Evolutionary conservation across 1,284 basidiomycete genomes (phyloP), one percentile per base, ranked within the genome.

Genomic region (Apiotrichum domesticum): DNA sequence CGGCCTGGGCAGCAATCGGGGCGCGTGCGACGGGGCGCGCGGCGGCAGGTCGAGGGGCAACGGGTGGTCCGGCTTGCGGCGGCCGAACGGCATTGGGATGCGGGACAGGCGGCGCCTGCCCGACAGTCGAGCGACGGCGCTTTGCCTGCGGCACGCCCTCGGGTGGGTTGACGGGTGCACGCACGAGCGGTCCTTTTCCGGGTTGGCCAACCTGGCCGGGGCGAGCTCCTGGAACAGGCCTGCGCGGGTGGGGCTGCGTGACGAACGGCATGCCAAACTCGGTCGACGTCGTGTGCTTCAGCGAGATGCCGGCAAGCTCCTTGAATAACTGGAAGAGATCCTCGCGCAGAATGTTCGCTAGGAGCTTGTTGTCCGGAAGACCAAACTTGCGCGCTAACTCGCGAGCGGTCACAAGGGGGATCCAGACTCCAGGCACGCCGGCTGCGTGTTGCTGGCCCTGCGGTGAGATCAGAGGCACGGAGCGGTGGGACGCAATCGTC

Each of bases 71-170:
- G 13, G 50, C 33, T 4, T 11, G 7, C 6, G 50, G 14, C 11
- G 37, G n/a, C 13, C 39, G 49, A 11, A 39, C 37, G 37, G 9
- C 37, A 39, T 39, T 39, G 4, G 37, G 37, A 39, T 13, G 9
- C 2, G 29, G 15, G 21, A 41, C 34, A 6, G 46, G 21, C 35
- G 49, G 33, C 7, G 45, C 44, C 15, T 35, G 42, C n/a, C 58
- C 67, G 14, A 71, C 67, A 11, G 68, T 71, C 29, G 70, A 66
- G 39, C 72, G 59, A 35, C 73, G 62, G 11, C 73, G 61, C 58
- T 75, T 75, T 9, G 73, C 66, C 45, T 69, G 64, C 10, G 71
- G 71, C 44, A 65, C 68, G 0, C 66, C 69, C 3, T 73, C 73
- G 5, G 67, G 70, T n/a, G 63, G 65, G 11, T 64, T 59, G 8